phyloP scores from a whole-genome alignment of 164 flowering plant species.

The grape (Vitis vinifera) region DNA sequence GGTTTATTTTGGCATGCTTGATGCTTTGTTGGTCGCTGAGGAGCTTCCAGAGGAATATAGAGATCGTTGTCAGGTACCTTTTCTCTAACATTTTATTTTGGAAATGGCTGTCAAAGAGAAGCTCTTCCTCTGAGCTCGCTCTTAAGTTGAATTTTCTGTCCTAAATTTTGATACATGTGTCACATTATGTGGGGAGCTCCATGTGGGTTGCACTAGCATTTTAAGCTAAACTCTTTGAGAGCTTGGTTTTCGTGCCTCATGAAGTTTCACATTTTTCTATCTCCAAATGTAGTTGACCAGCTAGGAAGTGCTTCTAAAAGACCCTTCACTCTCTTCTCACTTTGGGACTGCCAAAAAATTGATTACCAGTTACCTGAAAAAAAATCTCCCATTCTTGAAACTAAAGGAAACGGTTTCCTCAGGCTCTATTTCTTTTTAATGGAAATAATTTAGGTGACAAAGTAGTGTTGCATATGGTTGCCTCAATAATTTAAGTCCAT shows the following conservation, averaged over 20 bases:
- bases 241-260: too few species aligned
- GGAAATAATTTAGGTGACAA: not conserved
- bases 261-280: too few species aligned
- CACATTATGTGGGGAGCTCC: too few species aligned
- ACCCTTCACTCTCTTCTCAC: not conserved
- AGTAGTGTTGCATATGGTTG: not conserved
- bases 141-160: too few species aligned
- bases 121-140: too few species aligned
- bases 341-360: not conserved
- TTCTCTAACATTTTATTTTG: not conserved
- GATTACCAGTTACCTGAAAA: not conserved
- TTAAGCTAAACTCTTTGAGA: too few species aligned
- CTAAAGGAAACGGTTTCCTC: not conserved
- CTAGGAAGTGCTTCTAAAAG: not conserved
- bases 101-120: too few species aligned
- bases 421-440: not conserved
- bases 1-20: constrained; percentile 99
- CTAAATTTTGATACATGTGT: too few species aligned
- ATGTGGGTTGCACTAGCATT: too few species aligned
- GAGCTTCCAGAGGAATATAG: constrained; percentile 91
- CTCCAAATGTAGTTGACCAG: too few species aligned
- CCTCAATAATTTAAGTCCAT: not conserved
- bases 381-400: not conserved
- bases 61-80: constrained; percentile 72
- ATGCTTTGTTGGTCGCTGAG: constrained; percentile 87